Base-by-base conservation (phyloP, 805 yeast species). In the Brettanomyces nanus region DNA sequence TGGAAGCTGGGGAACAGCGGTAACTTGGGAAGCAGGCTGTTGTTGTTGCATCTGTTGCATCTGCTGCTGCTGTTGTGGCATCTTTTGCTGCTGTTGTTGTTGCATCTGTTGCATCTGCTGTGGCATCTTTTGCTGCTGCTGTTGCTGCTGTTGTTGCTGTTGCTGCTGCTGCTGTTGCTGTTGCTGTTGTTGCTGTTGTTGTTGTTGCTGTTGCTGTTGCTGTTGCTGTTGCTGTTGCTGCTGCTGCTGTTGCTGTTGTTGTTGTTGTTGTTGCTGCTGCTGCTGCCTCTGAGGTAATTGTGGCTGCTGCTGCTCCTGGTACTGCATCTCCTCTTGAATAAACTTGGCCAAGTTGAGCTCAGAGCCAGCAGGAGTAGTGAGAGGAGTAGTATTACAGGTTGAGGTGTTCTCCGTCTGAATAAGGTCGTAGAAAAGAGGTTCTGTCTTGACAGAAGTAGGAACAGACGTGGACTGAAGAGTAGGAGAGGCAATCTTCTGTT, bases 201-300 rank as follows among this genome's bases (percentile, higher is more conserved):
- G 30, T 18, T 28, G 30, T 11, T 28, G 30, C 3, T 3, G 30
- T 28, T n/a, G n/a, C n/a, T 26, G 33, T 25, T 19, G 30, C 18
- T 34, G 21, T 18, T 31, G 33, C 18, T 28, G 37, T 28, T 33
- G 33, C 14, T 35, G 32, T 20, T 33, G 38, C 23, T 26, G 32
- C 21, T 37, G 25, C n/a, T 35, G 39, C 13, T 19, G 13, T 11
- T 33, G 19, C 27, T 20, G 28, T n/a, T 31, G 28, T 21, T 35
- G 36, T 32, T 43, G 38, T 31, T 34, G 40, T 26, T 34, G 39
- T 11, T n/a, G 25, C 26, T 27, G 33, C 17, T 23, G 34, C 15
- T 31, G 28, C 17, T 14, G 31, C 19, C 26, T 17, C 14, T 28
- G 31, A 5, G 21, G 20, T 9, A 19, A 19, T 27, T 32, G 35